Evolutionary conservation across 352 stramenopile species (phyloP).

Genomic region (Globisporangium carolinianum): DNA sequence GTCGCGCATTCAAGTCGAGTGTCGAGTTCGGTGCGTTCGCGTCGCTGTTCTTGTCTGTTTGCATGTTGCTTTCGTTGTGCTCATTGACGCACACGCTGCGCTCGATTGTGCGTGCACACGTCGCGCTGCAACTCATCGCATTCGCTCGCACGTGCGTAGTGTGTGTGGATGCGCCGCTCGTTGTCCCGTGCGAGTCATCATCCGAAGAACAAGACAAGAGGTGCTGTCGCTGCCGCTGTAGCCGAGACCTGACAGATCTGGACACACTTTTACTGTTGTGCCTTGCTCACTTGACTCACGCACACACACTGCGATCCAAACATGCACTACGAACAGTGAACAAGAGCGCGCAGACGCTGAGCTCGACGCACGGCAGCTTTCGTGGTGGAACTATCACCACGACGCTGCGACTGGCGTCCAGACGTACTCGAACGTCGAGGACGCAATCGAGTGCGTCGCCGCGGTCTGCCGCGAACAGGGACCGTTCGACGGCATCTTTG

Average conservation of each 20-base stretch:
- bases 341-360: slow-evolving; percentile 6
- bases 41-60: background rate
- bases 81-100: background rate
- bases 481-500: slow-evolving; percentile 80
- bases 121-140: background rate
- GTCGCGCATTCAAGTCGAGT: slow-evolving; percentile 64
- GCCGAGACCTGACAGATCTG: background rate
- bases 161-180: slow-evolving; percentile 70
- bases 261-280: background rate
- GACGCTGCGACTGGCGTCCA: slow-evolving; percentile 36
- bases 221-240: background rate
- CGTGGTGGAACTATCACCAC: slow-evolving; percentile 62
- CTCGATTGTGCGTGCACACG: background rate
- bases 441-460: slow-evolving; percentile 62
- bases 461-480: slow-evolving; percentile 56
- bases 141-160: slow-evolving; percentile 23
- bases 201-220: slow-evolving; percentile 25
- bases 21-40: slow-evolving; percentile 66
- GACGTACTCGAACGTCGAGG: slow-evolving; percentile 40
- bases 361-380: slow-evolving; percentile 46
- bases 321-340: background rate
- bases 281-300: background rate
- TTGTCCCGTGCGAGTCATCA: slow-evolving; percentile 53
- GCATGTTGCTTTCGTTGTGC: too few relatives aligned
- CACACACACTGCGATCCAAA: background rate